A percentile compares a stretch with the other conserved stretches of the same genome.
Conservation (phyloP, 2,329 filamentous ascomycete species). For the Claviceps sorghi region DNA sequence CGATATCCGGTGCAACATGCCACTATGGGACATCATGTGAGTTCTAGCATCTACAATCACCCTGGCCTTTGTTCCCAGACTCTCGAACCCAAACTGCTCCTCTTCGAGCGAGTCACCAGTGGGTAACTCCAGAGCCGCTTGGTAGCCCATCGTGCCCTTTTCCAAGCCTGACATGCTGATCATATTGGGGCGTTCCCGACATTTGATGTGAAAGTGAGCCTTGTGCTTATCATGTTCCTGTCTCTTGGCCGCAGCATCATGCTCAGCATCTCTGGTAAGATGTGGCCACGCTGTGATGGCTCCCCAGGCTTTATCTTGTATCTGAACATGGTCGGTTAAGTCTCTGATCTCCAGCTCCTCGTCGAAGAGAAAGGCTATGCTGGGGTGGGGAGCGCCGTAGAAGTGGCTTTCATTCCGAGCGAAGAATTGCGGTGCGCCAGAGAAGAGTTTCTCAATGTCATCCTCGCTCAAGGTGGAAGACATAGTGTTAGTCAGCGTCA, state of each 20-base stretch:
- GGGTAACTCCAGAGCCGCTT: conserved; percentile 50
- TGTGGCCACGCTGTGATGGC: conserved; percentile 49
- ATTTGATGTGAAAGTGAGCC: conserved; percentile 44
- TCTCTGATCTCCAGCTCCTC: conserved; percentile 45
- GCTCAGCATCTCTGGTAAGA: conserved; percentile 36
- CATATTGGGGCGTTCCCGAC: conserved; percentile 54
- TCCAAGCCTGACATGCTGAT: conserved; percentile 58
- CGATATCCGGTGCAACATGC: conserved; percentile 40
- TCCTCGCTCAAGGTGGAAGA: conserved; percentile 40
- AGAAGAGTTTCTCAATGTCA: conserved; percentile 57
- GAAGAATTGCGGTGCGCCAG: conserved; percentile 61
- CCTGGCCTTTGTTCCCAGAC: conserved; percentile 37
- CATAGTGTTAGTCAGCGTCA: conserved; percentile 39
- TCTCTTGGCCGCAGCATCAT: conserved; percentile 28
- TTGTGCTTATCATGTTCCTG: conserved; percentile 30
- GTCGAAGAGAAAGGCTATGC: conserved; percentile 54
- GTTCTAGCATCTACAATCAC: conserved; percentile 44
- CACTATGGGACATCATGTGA: conserved; percentile 36
- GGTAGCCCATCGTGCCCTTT: conserved; percentile 55
- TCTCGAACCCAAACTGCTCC: conserved; percentile 45
- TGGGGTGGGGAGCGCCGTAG: conserved; percentile 45
- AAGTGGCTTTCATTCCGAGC: conserved; percentile 44
- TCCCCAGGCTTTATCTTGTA: conserved; percentile 49
- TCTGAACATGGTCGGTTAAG: conserved; percentile 48
- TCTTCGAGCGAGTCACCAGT: conserved; percentile 51